phyloP scores from a whole-genome alignment of 176 grass and related monocot species.

The Musa schizocarpa region DNA sequence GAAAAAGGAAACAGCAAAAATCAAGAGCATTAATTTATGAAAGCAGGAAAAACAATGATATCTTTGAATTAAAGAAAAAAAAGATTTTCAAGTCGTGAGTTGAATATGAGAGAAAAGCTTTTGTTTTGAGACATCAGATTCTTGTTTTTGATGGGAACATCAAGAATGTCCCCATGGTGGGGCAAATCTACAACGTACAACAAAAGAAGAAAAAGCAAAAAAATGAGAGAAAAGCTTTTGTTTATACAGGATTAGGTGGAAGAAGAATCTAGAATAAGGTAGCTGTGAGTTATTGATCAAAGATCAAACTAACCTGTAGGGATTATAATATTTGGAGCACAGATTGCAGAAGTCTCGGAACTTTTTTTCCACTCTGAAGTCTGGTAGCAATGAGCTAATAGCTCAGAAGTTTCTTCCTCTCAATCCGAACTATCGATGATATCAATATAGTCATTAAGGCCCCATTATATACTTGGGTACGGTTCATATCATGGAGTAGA shows the following conservation, averaged over 20 bases:
- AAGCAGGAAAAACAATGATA: neutral
- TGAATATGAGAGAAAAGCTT: neutral
- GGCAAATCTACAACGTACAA: neutral
- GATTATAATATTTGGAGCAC: neutral
- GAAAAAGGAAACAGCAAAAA: neutral
- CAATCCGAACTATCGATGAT: neutral
- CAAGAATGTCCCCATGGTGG: neutral
- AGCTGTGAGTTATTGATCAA: neutral
- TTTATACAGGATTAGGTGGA: neutral
- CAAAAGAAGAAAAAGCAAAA: neutral
- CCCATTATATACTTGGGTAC: too few species aligned
- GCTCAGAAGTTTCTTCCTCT: neutral
- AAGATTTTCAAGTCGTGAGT: neutral
- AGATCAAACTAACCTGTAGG: neutral
- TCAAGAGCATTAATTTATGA: neutral
- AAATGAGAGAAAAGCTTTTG: neutral
- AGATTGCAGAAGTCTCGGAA: neutral
- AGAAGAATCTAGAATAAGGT: neutral
- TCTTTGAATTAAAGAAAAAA: neutral
- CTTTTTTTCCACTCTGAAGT: neutral
- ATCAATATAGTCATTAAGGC: neutral
- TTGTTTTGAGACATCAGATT: neutral
- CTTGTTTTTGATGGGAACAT: neutral
- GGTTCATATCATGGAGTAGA: too few species aligned
- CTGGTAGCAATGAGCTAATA: too few species aligned